Evolutionary conservation across 2,329 filamentous ascomycete species (phyloP).

Genomic region (Cladosporium colombiae): DNA sequence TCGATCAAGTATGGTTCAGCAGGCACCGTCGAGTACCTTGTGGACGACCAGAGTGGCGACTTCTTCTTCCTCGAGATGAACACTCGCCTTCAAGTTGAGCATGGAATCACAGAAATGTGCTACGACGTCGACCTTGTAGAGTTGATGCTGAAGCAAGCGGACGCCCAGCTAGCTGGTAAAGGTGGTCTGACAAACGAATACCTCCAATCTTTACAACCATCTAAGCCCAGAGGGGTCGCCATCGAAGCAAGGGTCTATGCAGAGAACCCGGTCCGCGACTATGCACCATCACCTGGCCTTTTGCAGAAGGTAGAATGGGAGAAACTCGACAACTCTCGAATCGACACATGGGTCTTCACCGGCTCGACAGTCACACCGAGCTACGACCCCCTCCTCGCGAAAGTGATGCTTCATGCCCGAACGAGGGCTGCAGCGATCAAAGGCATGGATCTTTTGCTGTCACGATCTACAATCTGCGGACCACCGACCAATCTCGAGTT

Average conservation of each 20-base stretch:
- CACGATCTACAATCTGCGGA: conserved; percentile 51
- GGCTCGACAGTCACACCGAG: conserved; percentile 59
- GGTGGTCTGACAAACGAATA: conserved; percentile 46
- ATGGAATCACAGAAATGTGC: conserved; percentile 59
- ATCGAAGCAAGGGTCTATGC: conserved; percentile 59
- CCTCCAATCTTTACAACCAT: conserved; percentile 47
- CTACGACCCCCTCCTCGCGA: conserved; percentile 48
- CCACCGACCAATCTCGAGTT: conserved; percentile 62
- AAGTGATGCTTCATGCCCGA: conserved; percentile 55
- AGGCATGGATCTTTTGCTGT: conserved; percentile 47
- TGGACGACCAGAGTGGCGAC: conserved; percentile 76
- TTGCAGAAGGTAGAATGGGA: conserved; percentile 59
- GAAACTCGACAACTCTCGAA: conserved; percentile 51
- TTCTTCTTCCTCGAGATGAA: conserved; percentile 71
- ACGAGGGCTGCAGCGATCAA: conserved; percentile 47
- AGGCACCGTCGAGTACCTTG: conserved; percentile 87
- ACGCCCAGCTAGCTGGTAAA: conserved; percentile 49
- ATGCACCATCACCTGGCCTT: conserved; percentile 59
- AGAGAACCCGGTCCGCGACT: conserved; percentile 60
- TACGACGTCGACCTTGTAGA: conserved; percentile 57
- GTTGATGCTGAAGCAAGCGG: conserved; percentile 58
- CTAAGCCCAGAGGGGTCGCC: conserved; percentile 48
- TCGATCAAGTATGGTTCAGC: conserved; percentile 73
- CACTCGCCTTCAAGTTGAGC: conserved; percentile 60
- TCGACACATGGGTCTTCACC: conserved; percentile 65